phyloP scores from a whole-genome alignment of 257 asterid genomes.

The Solanum pinnatisectum region DNA sequence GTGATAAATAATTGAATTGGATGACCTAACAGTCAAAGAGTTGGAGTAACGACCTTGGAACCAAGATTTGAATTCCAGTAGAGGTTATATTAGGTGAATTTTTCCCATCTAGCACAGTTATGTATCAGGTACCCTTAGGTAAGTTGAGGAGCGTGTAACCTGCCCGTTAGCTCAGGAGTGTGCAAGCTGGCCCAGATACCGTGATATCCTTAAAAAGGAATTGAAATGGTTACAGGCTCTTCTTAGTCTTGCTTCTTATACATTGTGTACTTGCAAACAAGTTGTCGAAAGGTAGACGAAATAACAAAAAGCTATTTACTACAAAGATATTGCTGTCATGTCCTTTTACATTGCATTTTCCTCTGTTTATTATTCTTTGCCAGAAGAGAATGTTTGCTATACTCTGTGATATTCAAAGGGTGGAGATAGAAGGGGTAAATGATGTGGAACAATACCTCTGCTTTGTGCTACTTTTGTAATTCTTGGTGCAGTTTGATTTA shows the following conservation, averaged over 20 bases:
- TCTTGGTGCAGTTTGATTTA: constrained; percentile 12
- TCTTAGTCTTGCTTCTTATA: neutral
- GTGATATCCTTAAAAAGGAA: neutral
- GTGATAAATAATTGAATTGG: neutral
- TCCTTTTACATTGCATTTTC: neutral
- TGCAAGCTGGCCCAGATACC: neutral
- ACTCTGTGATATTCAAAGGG: neutral
- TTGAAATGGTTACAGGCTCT: neutral
- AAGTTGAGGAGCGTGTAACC: neutral
- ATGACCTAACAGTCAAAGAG: neutral
- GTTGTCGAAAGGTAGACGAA: neutral
- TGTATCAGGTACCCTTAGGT: neutral
- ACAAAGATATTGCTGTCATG: neutral
- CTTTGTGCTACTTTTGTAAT: constrained; percentile 3
- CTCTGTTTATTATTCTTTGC: neutral
- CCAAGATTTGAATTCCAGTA: neutral
- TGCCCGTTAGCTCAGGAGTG: neutral
- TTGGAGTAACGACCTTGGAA: neutral
- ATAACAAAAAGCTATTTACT: neutral
- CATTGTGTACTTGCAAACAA: neutral
- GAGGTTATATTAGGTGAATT: neutral
- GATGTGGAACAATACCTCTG: neutral
- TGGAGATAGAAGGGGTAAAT: neutral
- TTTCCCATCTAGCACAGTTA: neutral
- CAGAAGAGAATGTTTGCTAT: neutral